A percentile compares a stretch with the other conserved stretches of the same genome.
These are phyloP conservation scores for Agrocybe praecox DNA, from an alignment of 768 basidiomycete species.

Conservation along the genomic window DNA sequence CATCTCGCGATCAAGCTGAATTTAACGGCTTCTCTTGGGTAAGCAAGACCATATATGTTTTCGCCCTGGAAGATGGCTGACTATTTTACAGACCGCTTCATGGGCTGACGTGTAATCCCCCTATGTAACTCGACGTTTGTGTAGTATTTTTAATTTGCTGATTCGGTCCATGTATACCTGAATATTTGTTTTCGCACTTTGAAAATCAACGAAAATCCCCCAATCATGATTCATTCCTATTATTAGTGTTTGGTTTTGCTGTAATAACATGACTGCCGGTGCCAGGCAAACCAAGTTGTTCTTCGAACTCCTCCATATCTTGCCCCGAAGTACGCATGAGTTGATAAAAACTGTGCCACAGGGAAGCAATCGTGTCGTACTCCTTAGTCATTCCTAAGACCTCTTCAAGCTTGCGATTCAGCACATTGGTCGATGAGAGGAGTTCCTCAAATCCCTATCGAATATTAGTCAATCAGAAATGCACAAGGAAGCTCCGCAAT, in stretches of 20 bases:
- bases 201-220: slow-evolving; percentile 9
- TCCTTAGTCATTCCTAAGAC: slow-evolving; percentile 91
- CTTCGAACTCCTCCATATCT: slow-evolving; percentile 33
- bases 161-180: slow-evolving; percentile 27
- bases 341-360: slow-evolving; percentile 83
- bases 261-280: slow-evolving; percentile 70
- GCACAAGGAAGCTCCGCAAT: not conserved
- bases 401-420: slow-evolving; percentile 92
- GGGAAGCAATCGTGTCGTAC: slow-evolving; percentile 83
- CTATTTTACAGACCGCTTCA: slow-evolving; percentile 40
- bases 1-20: slow-evolving; percentile 88
- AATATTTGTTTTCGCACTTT: slow-evolving; percentile 22
- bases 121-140: slow-evolving; percentile 31
- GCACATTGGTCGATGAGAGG: slow-evolving; percentile 78
- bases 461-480: not conserved
- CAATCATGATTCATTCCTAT: slow-evolving; percentile 14
- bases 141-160: slow-evolving; percentile 28
- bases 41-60: slow-evolving; percentile 11
- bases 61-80: slow-evolving; percentile 6
- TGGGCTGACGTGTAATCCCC: slow-evolving; percentile 58
- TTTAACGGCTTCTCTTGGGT: slow-evolving; percentile 99
- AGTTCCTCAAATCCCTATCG: slow-evolving; percentile 82
- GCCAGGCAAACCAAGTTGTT: slow-evolving; percentile 57
- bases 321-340: slow-evolving; percentile 65
- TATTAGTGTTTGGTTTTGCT: slow-evolving; percentile 13